phyloP scores from a whole-genome alignment of 2,329 filamentous ascomycete genomes.

The Diaporthe batatas region DNA sequence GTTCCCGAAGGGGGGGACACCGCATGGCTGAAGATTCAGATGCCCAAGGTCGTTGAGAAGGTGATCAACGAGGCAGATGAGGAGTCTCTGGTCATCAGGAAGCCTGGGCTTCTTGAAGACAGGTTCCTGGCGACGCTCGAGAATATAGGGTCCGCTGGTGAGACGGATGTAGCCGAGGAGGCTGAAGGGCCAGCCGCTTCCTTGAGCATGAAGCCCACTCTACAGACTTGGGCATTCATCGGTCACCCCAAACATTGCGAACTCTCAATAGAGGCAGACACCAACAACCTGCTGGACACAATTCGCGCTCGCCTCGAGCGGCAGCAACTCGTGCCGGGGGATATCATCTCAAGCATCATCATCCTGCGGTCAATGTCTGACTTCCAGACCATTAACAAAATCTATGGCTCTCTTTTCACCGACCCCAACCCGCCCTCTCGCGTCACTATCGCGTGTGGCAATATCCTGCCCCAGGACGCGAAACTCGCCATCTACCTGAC shows the following conservation, averaged over 20 bases:
- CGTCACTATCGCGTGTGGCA: conserved; percentile 84
- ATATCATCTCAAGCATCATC: conserved; percentile 72
- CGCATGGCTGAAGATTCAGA: conserved; percentile 75
- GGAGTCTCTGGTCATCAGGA: conserved; percentile 55
- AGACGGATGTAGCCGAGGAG: not conserved
- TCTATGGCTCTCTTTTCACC: conserved; percentile 82
- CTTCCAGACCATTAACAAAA: conserved; percentile 80
- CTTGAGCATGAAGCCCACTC: conserved; percentile 45
- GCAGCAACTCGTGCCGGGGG: conserved; percentile 52
- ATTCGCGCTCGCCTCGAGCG: conserved; percentile 57
- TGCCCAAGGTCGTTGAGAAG: conserved; percentile 67
- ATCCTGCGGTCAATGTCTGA: conserved; percentile 84
- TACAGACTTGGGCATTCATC: conserved; percentile 37
- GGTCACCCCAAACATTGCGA: conserved; percentile 6
- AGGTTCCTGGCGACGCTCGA: conserved; percentile 64
- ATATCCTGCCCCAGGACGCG: conserved; percentile 69
- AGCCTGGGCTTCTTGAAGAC: conserved; percentile 76
- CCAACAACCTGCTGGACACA: conserved; percentile 60
- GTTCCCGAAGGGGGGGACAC: conserved; percentile 81
- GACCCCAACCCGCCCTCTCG: conserved; percentile 86
- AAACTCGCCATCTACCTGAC: conserved; percentile 72
- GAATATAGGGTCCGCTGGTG: conserved; percentile 45
- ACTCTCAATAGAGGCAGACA: conserved; percentile 61
- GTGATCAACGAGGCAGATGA: conserved; percentile 41
- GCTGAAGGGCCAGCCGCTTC: not conserved